These are phyloP conservation scores for Penicillium flavigenum DNA, from an alignment of 495 filamentous ascomycete genomes.

Conservation along the genomic window DNA sequence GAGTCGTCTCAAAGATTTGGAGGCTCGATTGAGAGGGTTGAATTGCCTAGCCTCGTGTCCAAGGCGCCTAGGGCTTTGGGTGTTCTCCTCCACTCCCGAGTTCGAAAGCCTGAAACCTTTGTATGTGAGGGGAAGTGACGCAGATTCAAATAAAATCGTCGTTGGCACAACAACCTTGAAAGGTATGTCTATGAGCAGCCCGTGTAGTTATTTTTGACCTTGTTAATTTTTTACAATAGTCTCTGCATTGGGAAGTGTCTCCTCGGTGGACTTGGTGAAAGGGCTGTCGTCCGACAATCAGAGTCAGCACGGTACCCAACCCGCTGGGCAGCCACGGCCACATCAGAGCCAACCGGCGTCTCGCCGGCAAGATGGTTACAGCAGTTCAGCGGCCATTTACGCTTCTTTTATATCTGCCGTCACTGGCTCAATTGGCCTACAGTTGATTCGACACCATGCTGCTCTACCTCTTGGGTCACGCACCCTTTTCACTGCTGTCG, in stretches of 20 bases:
- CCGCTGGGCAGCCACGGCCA: constrained; percentile 30
- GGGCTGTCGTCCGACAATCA: constrained; percentile 40
- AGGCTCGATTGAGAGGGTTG: constrained; percentile 38
- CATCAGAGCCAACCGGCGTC: constrained; percentile 28
- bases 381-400: constrained; percentile 44
- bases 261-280: constrained; percentile 40
- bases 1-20: constrained; percentile 46
- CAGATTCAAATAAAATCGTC: constrained; percentile 35
- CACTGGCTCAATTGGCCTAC: constrained; percentile 42
- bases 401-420: constrained; percentile 46
- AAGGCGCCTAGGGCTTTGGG: constrained; percentile 44
- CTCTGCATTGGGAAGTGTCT: constrained; percentile 43
- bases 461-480: constrained; percentile 48
- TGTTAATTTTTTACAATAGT: constrained; percentile 31
- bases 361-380: constrained; percentile 37
- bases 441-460: constrained; percentile 37
- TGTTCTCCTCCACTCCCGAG: constrained; percentile 45
- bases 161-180: constrained; percentile 40
- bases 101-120: constrained; percentile 41
- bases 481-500: constrained; percentile 43
- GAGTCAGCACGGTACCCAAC: constrained; percentile 17
- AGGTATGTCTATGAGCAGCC: constrained; percentile 25
- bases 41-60: constrained; percentile 46
- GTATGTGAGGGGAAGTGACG: constrained; percentile 28
- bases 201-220: neutral